Percentiles rank a stretch among this genome's conserved stretches.
phyloP scores from a whole-genome alignment of 495 filamentous ascomycete species.

The Apodospora peruviana region DNA sequence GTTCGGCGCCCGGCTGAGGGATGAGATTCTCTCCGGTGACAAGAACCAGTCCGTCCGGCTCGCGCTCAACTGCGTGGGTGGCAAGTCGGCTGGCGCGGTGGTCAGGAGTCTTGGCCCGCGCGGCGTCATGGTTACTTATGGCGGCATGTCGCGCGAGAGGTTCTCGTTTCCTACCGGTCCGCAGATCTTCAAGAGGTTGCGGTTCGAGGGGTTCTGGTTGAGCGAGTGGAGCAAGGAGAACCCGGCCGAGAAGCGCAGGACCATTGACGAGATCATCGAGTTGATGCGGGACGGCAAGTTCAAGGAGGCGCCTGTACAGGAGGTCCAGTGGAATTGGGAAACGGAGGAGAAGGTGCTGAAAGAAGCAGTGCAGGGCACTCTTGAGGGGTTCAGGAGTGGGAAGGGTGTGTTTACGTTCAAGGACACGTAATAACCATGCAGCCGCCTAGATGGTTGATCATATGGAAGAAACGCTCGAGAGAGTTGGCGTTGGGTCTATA shows the following conservation, averaged over 20 bases:
- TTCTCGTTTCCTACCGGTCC: conserved; percentile 69
- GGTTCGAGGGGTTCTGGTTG: conserved; percentile 91
- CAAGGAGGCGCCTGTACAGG: conserved; percentile 70
- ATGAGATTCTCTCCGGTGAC: conserved; percentile 51
- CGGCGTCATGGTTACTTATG: conserved; percentile 85
- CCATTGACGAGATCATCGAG: conserved; percentile 74
- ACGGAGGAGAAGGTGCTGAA: conserved; percentile 63
- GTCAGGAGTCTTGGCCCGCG: conserved; percentile 60
- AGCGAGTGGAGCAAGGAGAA: conserved; percentile 79
- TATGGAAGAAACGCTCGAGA: too few species aligned
- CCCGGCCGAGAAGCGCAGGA: conserved; percentile 66
- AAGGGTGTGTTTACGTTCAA: conserved; percentile 86
- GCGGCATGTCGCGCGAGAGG: conserved; percentile 86
- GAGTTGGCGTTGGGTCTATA: too few species aligned
- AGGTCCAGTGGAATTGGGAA: conserved; percentile 75
- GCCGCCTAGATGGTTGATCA: too few species aligned
- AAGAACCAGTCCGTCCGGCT: conserved; percentile 64
- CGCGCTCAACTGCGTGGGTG: conserved; percentile 93
- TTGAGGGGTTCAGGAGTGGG: conserved; percentile 72
- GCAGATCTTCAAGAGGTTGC: conserved; percentile 85
- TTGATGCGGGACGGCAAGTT: conserved; percentile 71
- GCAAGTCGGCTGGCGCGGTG: conserved; percentile 67
- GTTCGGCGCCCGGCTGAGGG: conserved; percentile 59
- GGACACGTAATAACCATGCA: conserved; percentile 43
- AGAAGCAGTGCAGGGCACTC: conserved; percentile 72